Evolutionary conservation across 805 yeast genomes (phyloP), one percentile per base, ranked within the genome.

Genomic region (Cyberlindnera mycetangii): DNA sequence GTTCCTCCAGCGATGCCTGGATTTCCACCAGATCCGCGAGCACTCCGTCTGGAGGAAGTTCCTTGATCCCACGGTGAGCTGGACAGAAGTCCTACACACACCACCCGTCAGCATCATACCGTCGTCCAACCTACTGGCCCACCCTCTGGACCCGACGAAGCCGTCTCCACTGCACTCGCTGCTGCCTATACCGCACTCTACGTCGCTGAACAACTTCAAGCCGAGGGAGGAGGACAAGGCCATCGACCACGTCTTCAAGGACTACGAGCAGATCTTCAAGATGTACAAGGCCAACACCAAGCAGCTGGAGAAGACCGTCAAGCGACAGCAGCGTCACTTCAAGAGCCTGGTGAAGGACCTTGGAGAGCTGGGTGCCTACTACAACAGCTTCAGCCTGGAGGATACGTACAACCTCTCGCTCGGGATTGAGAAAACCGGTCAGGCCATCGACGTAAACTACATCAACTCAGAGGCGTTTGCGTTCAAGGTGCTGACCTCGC

Each of bases 51-150:
- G 89, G 56, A 74, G 79, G 32, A 79, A 83, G 58, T 93, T 93
- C 58, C 64, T 93, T 45, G 93, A 89, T 59, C 96, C 98, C 7
- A 84, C 84, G 48, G 79, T 87, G 11, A 76, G 78, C 52, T 93
- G 97, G 92, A 71, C 75, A 19, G 96, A 90, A 58, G 95, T 79
- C 3, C 56, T 83, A 39, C 67, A 65, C 37, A 61, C 77, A 3
- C 81, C 83, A 12, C 83, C 81, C 3, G 70, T 82, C 15, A 66
- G 75, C 4, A 64, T 69, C 11, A 62, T 85, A 42, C 79, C 89
- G 36, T 57, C 70, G 52, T 61, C 78, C 60, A 66, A 75, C 51
- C 54, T 85, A 41, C 65, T 76, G 51, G 79, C 79, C 4, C 84
- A 88, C 4, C 88, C 89, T 1, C 58, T 76, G 24, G 70, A 76